A percentile compares a stretch with the other conserved stretches of the same genome.
phyloP scores from a whole-genome alignment of 805 yeast genomes.

The Wickerhamomyces ciferrii region DNA sequence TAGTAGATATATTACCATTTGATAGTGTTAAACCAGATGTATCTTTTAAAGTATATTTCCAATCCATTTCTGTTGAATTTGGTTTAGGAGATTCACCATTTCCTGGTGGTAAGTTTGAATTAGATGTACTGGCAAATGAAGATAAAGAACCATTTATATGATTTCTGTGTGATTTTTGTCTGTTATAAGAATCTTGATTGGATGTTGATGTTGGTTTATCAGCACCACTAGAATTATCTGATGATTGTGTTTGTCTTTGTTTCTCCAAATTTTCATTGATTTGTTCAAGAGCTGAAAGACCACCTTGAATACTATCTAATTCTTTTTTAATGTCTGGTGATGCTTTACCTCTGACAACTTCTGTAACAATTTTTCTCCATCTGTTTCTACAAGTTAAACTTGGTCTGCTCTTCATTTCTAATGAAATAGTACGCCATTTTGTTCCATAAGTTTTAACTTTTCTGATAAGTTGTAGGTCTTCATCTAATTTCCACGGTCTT shows the following conservation, averaged over 20 bases:
- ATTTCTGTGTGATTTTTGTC: not conserved
- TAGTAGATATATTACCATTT: constrained; percentile 46
- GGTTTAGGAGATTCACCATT: constrained; percentile 18
- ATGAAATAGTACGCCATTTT: constrained; percentile 80
- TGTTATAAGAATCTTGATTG: not conserved
- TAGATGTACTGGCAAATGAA: constrained; percentile 1
- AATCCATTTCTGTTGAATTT: constrained; percentile 39
- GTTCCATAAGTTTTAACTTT: constrained; percentile 74
- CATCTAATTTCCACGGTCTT: constrained; percentile 74
- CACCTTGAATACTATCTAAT: constrained; percentile 46
- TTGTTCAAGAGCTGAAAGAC: constrained; percentile 22
- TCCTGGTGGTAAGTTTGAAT: not conserved
- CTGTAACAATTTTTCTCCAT: constrained; percentile 83
- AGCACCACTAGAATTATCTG: not conserved
- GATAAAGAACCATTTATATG: not conserved
- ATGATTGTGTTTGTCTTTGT: constrained; percentile 4
- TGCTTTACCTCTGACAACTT: constrained; percentile 66
- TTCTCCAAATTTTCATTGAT: constrained; percentile 17
- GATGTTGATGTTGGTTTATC: not conserved
- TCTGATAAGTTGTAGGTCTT: constrained; percentile 65
- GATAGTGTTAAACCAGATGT: constrained; percentile 40
- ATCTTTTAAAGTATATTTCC: constrained; percentile 54
- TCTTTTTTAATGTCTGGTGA: constrained; percentile 48
- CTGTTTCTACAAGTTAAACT: constrained; percentile 87
- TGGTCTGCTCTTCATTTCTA: constrained; percentile 72